Conservation (phyloP, 768 basidiomycete species). For the Trametes cubensis region DNA sequence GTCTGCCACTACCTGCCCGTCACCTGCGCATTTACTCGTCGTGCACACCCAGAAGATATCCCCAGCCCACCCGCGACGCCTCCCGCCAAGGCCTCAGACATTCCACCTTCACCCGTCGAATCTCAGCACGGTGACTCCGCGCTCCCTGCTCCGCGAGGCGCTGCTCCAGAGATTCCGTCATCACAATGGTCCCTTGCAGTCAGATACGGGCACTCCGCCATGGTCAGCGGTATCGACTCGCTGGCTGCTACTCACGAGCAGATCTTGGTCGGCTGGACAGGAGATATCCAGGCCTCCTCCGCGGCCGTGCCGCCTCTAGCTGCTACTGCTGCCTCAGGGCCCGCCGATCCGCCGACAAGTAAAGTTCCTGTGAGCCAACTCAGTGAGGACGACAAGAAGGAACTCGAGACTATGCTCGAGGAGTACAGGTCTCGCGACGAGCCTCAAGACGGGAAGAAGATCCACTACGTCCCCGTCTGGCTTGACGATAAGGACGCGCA, state of each 20-base stretch:
- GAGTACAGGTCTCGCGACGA: slow-evolving; percentile 66
- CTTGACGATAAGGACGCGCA: slow-evolving; percentile 87
- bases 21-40: slow-evolving; percentile 58
- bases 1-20: slow-evolving; percentile 90
- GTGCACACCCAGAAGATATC: slow-evolving; percentile 45
- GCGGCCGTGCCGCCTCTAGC: slow-evolving; percentile 35
- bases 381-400: slow-evolving; percentile 60
- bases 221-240: slow-evolving; percentile 91
- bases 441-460: slow-evolving; percentile 52
- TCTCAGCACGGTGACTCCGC: slow-evolving; percentile 12
- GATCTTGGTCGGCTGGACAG: slow-evolving; percentile 92
- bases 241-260: slow-evolving; percentile 86
- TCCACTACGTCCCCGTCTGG: slow-evolving; percentile 88
- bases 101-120: slow-evolving; percentile 35
- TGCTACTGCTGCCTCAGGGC: slow-evolving; percentile 27
- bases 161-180: slow-evolving; percentile 22
- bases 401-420: slow-evolving; percentile 66
- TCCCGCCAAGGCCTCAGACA: slow-evolving; percentile 56
- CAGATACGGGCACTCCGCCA: slow-evolving; percentile 90
- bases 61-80: slow-evolving; percentile 81
- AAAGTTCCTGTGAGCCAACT: slow-evolving; percentile 56
- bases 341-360: slow-evolving; percentile 18
- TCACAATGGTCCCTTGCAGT: slow-evolving; percentile 74
- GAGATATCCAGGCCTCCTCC: slow-evolving; percentile 67
- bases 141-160: slow-evolving; percentile 21